Conservation (phyloP, 768 basidiomycete genomes). For the Suillus spraguei region DNA sequence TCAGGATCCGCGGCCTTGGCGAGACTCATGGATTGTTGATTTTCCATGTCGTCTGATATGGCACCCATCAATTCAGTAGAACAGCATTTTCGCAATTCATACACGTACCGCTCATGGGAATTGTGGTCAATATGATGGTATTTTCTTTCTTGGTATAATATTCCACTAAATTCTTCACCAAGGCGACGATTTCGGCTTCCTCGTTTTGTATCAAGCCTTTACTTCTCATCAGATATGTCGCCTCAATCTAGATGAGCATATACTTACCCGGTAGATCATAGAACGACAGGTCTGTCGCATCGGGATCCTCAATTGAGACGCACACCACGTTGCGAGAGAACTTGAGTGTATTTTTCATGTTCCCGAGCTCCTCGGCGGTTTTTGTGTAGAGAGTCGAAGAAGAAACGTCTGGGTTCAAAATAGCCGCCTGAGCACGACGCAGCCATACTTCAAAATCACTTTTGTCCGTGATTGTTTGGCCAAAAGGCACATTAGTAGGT, state of each 20-base stretch:
- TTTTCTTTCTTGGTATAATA: conserved; percentile 49
- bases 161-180: conserved; percentile 52
- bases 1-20: conserved; percentile 55
- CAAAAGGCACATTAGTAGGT: conserved; percentile 32
- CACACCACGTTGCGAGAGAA: conserved; percentile 58
- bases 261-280: conserved; percentile 55
- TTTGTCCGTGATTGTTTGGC: conserved; percentile 32
- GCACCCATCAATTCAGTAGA: conserved; percentile 1
- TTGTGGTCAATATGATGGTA: conserved; percentile 63
- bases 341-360: conserved; percentile 26
- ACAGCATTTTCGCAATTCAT: background rate
- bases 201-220: conserved; percentile 63
- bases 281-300: conserved; percentile 50
- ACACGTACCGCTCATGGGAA: conserved; percentile 61
- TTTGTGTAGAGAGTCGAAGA: conserved; percentile 25
- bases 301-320: conserved; percentile 46
- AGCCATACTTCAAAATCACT: conserved; percentile 42
- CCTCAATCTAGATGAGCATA: background rate
- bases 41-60: conserved; percentile 63
- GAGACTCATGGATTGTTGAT: conserved; percentile 57
- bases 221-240: conserved; percentile 11
- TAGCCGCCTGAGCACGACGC: conserved; percentile 48
- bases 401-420: conserved; percentile 34
- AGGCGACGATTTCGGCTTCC: conserved; percentile 37
- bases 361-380: conserved; percentile 29